These are phyloP conservation scores for Monosporascus sp. DNA, from an alignment of 2,329 filamentous ascomycete genomes.

Conservation along the genomic window DNA sequence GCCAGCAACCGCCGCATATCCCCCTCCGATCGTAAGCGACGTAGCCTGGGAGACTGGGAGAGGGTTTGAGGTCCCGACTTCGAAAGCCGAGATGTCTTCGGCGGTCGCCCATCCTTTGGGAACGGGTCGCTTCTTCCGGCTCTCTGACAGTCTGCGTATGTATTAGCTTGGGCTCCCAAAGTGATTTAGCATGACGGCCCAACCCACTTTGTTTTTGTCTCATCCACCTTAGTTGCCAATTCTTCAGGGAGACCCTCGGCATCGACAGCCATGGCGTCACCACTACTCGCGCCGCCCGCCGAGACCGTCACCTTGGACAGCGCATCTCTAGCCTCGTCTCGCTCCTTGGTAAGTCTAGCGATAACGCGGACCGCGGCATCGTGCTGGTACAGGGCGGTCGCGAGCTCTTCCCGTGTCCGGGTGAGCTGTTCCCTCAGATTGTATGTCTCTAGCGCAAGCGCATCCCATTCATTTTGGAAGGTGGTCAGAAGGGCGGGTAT, in stretches of 20 bases:
- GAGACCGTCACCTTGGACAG: slow-evolving; percentile 79
- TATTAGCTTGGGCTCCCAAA: slow-evolving; percentile 12
- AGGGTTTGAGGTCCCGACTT: slow-evolving; percentile 39
- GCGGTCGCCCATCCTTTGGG: slow-evolving; percentile 79
- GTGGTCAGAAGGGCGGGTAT: slow-evolving; percentile 90
- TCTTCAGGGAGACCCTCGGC: slow-evolving; percentile 68
- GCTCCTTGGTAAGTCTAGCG: slow-evolving; percentile 80
- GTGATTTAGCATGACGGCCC: neutral
- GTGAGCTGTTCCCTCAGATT: slow-evolving; percentile 84
- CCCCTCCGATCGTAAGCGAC: slow-evolving; percentile 47
- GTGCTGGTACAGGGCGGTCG: slow-evolving; percentile 90
- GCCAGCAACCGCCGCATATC: slow-evolving; percentile 69
- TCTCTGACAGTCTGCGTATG: slow-evolving; percentile 67
- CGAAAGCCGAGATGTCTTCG: slow-evolving; percentile 58
- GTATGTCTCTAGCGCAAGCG: slow-evolving; percentile 84
- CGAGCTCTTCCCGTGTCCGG: slow-evolving; percentile 88
- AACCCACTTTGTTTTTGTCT: slow-evolving; percentile 72
- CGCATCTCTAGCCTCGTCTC: slow-evolving; percentile 87
- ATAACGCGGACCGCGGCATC: slow-evolving; percentile 97
- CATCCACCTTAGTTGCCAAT: slow-evolving; percentile 68
- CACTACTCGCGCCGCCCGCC: slow-evolving; percentile 47
- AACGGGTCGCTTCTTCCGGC: slow-evolving; percentile 81
- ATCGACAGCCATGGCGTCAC: slow-evolving; percentile 92
- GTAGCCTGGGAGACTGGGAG: slow-evolving; percentile 44
- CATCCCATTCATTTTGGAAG: slow-evolving; percentile 99